Conservation (phyloP, 2,329 filamentous ascomycete species). For the Byssoonygena ceratinophila region DNA sequence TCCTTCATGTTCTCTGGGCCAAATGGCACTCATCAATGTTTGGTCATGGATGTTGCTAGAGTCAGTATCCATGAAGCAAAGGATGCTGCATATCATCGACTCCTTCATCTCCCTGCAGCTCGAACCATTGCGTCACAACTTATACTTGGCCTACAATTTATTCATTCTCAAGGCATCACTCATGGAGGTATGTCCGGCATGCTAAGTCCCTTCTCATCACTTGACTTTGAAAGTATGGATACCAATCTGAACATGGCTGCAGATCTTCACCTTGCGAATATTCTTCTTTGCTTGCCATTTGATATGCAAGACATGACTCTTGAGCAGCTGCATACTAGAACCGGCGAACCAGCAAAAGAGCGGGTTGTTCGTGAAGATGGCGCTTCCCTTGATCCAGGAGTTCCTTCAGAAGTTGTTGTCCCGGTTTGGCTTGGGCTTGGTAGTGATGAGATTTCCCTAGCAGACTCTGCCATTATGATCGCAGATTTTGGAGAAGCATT, state of each 20-base stretch:
- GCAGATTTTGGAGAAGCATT: conserved; percentile 25
- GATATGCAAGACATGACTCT: conserved; percentile 19
- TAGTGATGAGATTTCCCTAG: conserved; percentile 21
- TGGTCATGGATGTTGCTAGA: conserved; percentile 17
- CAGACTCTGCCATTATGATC: conserved; percentile 21
- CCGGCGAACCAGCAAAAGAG: conserved; percentile 18
- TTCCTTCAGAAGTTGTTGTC: conserved; percentile 19
- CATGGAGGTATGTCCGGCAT: conserved; percentile 22
- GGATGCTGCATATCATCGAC: conserved; percentile 16
- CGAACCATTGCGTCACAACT: conserved; percentile 20
- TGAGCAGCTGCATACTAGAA: conserved; percentile 19
- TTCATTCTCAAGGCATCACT: conserved; percentile 23
- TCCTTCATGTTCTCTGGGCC: conserved; percentile 19
- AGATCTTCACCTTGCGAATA: conserved; percentile 23
- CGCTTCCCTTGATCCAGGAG: conserved; percentile 14
- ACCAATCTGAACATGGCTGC: conserved; percentile 10
- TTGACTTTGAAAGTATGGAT: background rate
- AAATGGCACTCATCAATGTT: conserved; percentile 22
- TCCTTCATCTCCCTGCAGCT: conserved; percentile 15
- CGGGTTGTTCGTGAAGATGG: conserved; percentile 20
- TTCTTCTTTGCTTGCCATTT: conserved; percentile 18
- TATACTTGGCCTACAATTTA: conserved; percentile 15
- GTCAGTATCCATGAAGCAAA: conserved; percentile 18
- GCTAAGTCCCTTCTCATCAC: background rate
- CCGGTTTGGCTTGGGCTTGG: conserved; percentile 21